phyloP scores from a whole-genome alignment of 352 stramenopile species.

The Aphanomyces cochlioides region DNA sequence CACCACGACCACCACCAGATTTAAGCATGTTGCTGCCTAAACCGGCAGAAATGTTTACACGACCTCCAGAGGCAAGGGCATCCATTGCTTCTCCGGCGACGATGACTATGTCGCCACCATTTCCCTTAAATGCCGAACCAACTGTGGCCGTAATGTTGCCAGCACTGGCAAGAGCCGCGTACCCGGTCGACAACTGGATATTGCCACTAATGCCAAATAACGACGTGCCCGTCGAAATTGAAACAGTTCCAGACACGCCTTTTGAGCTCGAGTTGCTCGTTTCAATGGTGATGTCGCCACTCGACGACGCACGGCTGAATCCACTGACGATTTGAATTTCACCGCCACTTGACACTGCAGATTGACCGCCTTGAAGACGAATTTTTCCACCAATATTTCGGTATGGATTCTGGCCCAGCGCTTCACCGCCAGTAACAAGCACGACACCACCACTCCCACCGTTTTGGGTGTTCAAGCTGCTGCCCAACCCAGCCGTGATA shows the following conservation, averaged over 20 bases:
- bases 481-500: constrained; percentile 51
- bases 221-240: constrained; percentile 66
- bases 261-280: constrained; percentile 67
- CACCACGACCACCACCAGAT: constrained; percentile 53
- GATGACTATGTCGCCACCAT: constrained; percentile 79
- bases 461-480: constrained; percentile 43
- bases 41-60: constrained; percentile 50
- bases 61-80: constrained; percentile 44
- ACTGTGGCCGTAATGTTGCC: constrained; percentile 72
- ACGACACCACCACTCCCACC: constrained; percentile 59
- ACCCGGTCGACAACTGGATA: constrained; percentile 70
- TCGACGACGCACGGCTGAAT: constrained; percentile 44
- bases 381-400: constrained; percentile 54
- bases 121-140: constrained; percentile 75
- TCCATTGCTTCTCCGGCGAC: constrained; percentile 54
- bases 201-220: constrained; percentile 66
- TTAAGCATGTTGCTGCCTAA: constrained; percentile 43
- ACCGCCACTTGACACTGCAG: constrained; percentile 50
- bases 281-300: constrained; percentile 57
- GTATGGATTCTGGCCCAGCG: constrained; percentile 42
- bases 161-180: constrained; percentile 58
- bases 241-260: constrained; percentile 75
- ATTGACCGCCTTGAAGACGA: constrained; percentile 55
- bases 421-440: constrained; percentile 53
- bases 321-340: constrained; percentile 62